A percentile compares a stretch with the other conserved stretches of the same genome.
Evolutionary conservation across 441 rosid genomes (phyloP).

Genomic region (Rhodomyrtus psidioides): DNA sequence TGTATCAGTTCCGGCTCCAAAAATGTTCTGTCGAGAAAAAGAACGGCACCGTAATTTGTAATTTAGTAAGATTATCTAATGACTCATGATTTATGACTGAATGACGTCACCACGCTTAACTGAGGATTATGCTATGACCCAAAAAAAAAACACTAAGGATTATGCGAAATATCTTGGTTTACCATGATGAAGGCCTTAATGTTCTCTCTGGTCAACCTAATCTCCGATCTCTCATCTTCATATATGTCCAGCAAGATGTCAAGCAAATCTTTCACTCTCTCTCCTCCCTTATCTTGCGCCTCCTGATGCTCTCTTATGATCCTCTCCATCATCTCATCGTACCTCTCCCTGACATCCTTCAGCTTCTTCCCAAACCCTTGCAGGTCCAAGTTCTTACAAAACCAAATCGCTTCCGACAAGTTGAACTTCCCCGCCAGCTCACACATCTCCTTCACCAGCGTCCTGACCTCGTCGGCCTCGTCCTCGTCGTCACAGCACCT

Average conservation of each 20-base stretch:
- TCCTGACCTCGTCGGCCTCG: slow-evolving; percentile 26
- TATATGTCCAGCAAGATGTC: slow-evolving; percentile 27
- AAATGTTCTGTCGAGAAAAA: slow-evolving; percentile 23
- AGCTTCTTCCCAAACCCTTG: slow-evolving; percentile 31
- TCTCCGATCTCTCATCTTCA: slow-evolving; percentile 42
- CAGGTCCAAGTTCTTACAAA: slow-evolving; percentile 40
- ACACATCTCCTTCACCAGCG: slow-evolving; percentile 23
- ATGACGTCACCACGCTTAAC: not conserved
- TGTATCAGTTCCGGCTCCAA: slow-evolving; percentile 47
- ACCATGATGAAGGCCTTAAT: slow-evolving; percentile 69
- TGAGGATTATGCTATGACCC: not conserved
- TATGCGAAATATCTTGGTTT: not conserved
- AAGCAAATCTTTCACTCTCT: slow-evolving; percentile 27
- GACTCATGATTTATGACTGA: not conserved
- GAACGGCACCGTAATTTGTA: not conserved
- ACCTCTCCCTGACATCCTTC: slow-evolving; percentile 22
- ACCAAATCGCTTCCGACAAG: slow-evolving; percentile 32
- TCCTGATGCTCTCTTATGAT: slow-evolving; percentile 32
- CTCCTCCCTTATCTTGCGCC: slow-evolving; percentile 8
- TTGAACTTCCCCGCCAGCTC: slow-evolving; percentile 35
- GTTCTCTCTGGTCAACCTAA: slow-evolving; percentile 47
- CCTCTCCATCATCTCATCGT: slow-evolving; percentile 29
- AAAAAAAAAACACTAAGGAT: not conserved
- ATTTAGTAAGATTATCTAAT: not conserved
- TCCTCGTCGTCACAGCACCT: slow-evolving; percentile 23